Conservation (phyloP, 768 basidiomycete genomes). For the Lentinula edodes region DNA sequence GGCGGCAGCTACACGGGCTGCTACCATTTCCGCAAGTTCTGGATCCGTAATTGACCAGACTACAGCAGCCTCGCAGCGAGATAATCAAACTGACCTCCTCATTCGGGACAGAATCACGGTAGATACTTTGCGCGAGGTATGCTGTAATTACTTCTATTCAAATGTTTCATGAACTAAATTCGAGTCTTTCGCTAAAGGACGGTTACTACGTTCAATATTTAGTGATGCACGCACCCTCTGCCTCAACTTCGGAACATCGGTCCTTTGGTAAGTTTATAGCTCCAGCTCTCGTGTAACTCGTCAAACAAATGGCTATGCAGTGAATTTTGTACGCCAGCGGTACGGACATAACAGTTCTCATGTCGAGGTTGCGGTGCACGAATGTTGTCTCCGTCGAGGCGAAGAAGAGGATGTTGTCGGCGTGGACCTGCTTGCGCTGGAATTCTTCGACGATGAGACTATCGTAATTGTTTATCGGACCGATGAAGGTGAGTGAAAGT, state of each 20-base stretch:
- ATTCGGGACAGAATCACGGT: conserved; percentile 3
- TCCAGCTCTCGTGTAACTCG: conserved; percentile 12
- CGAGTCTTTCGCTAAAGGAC: conserved; percentile 15
- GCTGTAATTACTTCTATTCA: neutral
- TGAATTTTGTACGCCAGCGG: conserved; percentile 51
- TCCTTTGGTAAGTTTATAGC: conserved; percentile 38
- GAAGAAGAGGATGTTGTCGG: conserved; percentile 23
- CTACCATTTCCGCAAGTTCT: conserved; percentile 30
- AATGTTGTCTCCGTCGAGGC: conserved; percentile 44
- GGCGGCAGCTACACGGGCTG: conserved; percentile 58
- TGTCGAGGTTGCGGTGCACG: conserved; percentile 45
- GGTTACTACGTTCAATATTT: conserved; percentile 48
- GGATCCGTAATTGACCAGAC: conserved; percentile 3
- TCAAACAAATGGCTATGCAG: conserved; percentile 22
- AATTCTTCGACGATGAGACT: conserved; percentile 76
- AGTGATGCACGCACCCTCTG: conserved; percentile 36
- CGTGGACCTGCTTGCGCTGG: conserved; percentile 56
- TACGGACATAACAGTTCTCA: conserved; percentile 37
- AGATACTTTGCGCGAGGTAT: neutral
- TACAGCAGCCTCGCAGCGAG: neutral
- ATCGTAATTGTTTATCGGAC: conserved; percentile 60
- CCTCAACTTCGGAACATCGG: conserved; percentile 29
- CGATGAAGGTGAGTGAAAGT: conserved; percentile 39
- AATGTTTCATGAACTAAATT: conserved; percentile 1
- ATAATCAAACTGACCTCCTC: neutral